Evolutionary conservation across 495 filamentous ascomycete species (phyloP).

Genomic region (Polyplosphaeria fusca): DNA sequence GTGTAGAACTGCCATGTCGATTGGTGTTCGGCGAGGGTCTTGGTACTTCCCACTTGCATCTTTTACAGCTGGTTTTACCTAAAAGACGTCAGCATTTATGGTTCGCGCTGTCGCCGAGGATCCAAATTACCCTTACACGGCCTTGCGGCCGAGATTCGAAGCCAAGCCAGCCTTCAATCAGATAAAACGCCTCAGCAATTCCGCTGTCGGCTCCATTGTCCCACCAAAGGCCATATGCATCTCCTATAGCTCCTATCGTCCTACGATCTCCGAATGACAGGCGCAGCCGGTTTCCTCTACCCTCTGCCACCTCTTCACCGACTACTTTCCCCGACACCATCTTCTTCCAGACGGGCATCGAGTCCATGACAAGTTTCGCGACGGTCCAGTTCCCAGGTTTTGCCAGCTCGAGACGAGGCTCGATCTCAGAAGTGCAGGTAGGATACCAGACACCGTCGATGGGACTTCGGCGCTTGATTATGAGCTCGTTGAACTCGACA

Average conservation of each 20-base stretch:
- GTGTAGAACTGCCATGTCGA: slow-evolving; percentile 5
- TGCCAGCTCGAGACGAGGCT: slow-evolving; percentile 9
- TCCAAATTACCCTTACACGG: background rate
- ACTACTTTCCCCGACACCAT: background rate
- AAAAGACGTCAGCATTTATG: background rate
- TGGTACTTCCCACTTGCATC: background rate
- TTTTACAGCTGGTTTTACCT: background rate
- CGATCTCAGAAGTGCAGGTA: slow-evolving; percentile 11
- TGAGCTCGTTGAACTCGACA: slow-evolving; percentile 15
- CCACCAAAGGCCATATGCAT: slow-evolving; percentile 11
- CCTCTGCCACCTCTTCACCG: background rate
- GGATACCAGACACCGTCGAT: slow-evolving; percentile 5
- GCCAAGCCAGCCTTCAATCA: background rate
- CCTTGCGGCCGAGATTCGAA: slow-evolving; percentile 6
- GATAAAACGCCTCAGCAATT: slow-evolving; percentile 1
- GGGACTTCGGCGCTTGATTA: slow-evolving; percentile 11
- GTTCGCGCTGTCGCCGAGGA: too few relatives aligned
- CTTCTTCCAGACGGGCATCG: slow-evolving; percentile 4
- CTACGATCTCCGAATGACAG: slow-evolving; percentile 1
- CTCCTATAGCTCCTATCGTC: background rate
- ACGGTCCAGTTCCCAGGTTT: slow-evolving; percentile 11
- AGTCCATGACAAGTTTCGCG: slow-evolving; percentile 1
- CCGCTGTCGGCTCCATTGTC: background rate
- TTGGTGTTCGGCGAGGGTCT: slow-evolving; percentile 2
- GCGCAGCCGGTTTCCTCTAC: background rate